Evolutionary conservation across 345 rosid species (phyloP).

Genomic region (Bruguiera gymnorhiza): DNA sequence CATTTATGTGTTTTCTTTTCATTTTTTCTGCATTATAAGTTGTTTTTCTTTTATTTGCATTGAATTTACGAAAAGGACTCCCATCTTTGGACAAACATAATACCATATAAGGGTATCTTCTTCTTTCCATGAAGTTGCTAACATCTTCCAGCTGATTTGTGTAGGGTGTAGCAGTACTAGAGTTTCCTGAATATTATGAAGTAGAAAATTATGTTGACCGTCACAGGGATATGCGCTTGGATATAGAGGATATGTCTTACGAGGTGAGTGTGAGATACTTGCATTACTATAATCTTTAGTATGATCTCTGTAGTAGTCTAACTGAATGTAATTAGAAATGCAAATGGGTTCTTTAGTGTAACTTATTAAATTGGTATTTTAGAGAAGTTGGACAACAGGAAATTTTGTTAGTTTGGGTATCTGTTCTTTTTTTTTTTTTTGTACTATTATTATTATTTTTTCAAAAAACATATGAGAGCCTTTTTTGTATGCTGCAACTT

Average conservation of each 20-base stretch:
- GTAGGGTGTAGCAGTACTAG: slow-evolving; percentile 69
- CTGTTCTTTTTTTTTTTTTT: neutral
- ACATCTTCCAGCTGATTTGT: slow-evolving; percentile 14
- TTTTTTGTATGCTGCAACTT: neutral
- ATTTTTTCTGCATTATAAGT: neutral
- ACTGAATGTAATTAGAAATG: neutral
- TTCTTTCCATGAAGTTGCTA: slow-evolving; percentile 6
- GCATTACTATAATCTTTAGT: neutral
- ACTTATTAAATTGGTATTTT: no score
- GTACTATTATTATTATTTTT: neutral
- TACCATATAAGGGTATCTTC: neutral
- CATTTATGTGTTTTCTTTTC: slow-evolving; percentile 10
- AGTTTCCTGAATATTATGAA: slow-evolving; percentile 47
- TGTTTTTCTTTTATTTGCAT: neutral
- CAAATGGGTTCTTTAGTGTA: neutral
- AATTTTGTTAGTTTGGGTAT: no score
- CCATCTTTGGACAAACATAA: neutral
- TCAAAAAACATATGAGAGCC: neutral
- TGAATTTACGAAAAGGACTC: neutral
- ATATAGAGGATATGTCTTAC: slow-evolving; percentile 87
- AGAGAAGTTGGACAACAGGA: neutral
- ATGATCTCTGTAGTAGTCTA: neutral
- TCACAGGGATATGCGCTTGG: slow-evolving; percentile 92
- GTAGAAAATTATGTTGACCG: slow-evolving; percentile 50
- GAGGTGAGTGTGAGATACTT: slow-evolving; percentile 44